Conservation (phyloP, 202 grass and related monocot species). For the Dendrocalamus latiflorus region DNA sequence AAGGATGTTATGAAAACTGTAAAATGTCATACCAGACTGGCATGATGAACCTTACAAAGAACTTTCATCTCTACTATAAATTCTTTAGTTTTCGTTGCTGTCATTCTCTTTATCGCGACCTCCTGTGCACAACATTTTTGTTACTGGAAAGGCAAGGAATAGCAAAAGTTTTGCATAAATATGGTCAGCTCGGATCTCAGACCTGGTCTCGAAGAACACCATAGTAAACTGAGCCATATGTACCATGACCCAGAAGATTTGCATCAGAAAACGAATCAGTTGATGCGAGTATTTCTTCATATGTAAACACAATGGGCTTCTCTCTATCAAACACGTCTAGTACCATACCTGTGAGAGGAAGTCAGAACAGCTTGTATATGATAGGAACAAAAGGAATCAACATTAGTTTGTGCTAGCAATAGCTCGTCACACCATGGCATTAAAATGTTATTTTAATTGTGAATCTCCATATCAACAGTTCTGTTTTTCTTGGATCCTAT, state of each 20-base stretch:
- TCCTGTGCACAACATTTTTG: conserved; percentile 53
- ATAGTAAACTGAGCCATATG: conserved; percentile 97
- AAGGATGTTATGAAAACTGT: conserved; percentile 18
- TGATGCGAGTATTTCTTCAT: conserved; percentile 77
- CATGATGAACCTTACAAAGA: conserved; percentile 98
- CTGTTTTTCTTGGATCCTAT: not conserved
- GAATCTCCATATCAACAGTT: conserved; percentile 1
- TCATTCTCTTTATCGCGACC: conserved; percentile 99
- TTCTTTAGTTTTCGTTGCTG: conserved; percentile 93
- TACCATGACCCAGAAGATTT: conserved; percentile 94
- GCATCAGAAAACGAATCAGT: conserved; percentile 94
- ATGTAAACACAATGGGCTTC: conserved; percentile 73
- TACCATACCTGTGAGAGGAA: conserved; percentile 51
- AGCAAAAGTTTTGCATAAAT: conserved; percentile 21
- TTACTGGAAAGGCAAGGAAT: not conserved
- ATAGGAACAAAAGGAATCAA: conserved; percentile 8
- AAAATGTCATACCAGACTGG: conserved; percentile 75
- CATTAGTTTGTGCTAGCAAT: conserved; percentile 10
- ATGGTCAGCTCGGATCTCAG: not conserved
- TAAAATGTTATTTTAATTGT: not conserved
- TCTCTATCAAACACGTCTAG: conserved; percentile 85
- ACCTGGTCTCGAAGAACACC: conserved; percentile 96
- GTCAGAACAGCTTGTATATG: not conserved
- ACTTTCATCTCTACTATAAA: conserved; percentile 97
- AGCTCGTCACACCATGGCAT: not conserved